phyloP scores from a whole-genome alignment of 179 eudicot genomes.

The Beta lomatogona region DNA sequence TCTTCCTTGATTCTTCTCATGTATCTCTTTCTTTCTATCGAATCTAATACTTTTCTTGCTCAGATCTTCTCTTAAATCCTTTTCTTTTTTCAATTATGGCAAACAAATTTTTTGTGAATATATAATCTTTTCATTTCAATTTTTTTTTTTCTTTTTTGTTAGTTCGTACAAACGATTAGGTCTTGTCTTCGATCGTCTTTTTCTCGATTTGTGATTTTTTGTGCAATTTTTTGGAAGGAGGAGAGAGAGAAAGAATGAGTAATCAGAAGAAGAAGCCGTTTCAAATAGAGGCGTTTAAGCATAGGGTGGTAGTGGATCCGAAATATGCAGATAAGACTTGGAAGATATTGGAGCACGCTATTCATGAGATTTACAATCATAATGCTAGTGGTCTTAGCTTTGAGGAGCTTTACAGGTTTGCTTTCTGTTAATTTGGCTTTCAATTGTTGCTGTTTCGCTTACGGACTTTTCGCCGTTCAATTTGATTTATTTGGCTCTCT shows the following conservation, averaged over 20 bases:
- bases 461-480: background rate
- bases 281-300: constrained; percentile 61
- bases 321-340: constrained; percentile 63
- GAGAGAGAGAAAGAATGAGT: constrained; percentile 29
- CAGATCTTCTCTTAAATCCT: constrained; percentile 1
- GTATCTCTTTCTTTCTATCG: background rate
- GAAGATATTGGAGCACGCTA: constrained; percentile 56
- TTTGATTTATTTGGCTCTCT: background rate
- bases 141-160: background rate
- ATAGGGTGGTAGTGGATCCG: constrained; percentile 61
- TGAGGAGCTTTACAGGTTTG: constrained; percentile 58
- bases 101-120: background rate
- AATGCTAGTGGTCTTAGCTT: constrained; percentile 61
- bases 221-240: background rate
- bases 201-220: background rate
- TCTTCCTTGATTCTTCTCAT: background rate
- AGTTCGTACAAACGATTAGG: too few relatives aligned
- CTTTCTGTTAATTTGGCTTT: background rate
- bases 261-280: constrained; percentile 56
- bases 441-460: background rate
- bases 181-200: constrained; percentile 9
- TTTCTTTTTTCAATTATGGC: background rate
- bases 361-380: constrained; percentile 55
- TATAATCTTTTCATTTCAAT: background rate
- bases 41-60: constrained; percentile 14